phyloP scores from a whole-genome alignment of 345 rosid species.

The Pistacia atlantica region DNA sequence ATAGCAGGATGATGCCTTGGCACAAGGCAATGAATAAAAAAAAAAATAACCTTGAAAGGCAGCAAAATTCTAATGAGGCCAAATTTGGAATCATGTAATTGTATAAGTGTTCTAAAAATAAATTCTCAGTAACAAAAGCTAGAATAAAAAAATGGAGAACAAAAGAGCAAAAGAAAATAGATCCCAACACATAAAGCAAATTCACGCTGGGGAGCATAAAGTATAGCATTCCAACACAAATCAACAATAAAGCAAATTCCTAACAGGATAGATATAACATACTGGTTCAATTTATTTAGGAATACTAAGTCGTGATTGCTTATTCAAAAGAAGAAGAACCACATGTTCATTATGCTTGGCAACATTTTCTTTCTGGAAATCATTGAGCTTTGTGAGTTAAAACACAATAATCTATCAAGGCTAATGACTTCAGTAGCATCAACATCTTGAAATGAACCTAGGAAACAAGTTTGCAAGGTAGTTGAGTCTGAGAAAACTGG shows the following conservation, averaged over 20 bases:
- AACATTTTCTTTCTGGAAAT: constrained; percentile 80
- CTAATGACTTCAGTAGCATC: not conserved
- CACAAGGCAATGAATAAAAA: too few relatives aligned
- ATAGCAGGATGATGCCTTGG: too few relatives aligned
- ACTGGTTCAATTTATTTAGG: constrained; percentile 78
- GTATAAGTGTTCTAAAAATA: too few relatives aligned
- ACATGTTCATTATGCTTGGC: constrained; percentile 95
- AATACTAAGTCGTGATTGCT: constrained; percentile 79
- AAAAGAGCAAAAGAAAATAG: not conserved
- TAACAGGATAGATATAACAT: constrained; percentile 30
- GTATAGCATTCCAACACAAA: not conserved
- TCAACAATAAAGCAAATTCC: not conserved
- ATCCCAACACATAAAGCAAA: too few relatives aligned
- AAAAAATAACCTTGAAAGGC: too few relatives aligned
- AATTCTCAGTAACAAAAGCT: not conserved
- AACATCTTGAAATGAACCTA: not conserved
- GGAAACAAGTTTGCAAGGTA: not conserved
- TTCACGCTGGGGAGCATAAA: not conserved
- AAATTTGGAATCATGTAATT: too few relatives aligned
- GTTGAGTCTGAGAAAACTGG: not conserved
- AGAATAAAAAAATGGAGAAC: not conserved
- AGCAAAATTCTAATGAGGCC: too few relatives aligned
- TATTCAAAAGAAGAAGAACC: constrained; percentile 89
- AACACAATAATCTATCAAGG: not conserved
- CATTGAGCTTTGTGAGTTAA: constrained; percentile 15